Conservation (phyloP, 2,329 filamentous ascomycete species). For the Fusarium sp. region DNA sequence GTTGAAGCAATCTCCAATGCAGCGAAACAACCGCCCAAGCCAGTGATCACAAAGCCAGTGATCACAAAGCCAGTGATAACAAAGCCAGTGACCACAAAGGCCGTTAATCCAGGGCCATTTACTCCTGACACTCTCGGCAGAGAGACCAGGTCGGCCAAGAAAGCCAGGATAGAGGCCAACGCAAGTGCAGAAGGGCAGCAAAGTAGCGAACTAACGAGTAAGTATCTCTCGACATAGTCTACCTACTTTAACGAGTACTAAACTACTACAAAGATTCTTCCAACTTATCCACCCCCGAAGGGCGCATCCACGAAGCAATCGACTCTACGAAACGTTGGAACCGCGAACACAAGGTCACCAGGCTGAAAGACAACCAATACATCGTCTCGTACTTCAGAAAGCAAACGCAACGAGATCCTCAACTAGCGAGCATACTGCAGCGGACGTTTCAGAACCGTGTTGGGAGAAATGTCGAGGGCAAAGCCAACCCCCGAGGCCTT, state of each 20-base stretch:
- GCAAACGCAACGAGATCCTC: constrained; percentile 52
- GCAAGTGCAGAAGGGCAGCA: not conserved
- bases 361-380: constrained; percentile 49
- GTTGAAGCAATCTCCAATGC: constrained; percentile 42
- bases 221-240: not conserved
- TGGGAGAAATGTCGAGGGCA: constrained; percentile 16
- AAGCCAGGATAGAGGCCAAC: constrained; percentile 1
- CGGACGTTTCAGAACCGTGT: constrained; percentile 47
- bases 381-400: constrained; percentile 51
- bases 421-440: constrained; percentile 52
- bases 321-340: constrained; percentile 56
- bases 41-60: not conserved
- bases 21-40: constrained; percentile 40
- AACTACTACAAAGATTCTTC: constrained; percentile 17
- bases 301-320: constrained; percentile 52
- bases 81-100: constrained; percentile 38
- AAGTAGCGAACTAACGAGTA: constrained; percentile 5
- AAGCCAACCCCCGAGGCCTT: constrained; percentile 43
- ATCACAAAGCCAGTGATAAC: too few species aligned
- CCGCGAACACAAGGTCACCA: constrained; percentile 53
- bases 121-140: not conserved
- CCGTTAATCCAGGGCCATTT: not conserved
- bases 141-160: constrained; percentile 28
- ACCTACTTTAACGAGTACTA: not conserved
- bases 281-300: constrained; percentile 11